These are phyloP conservation scores for Penicillium goetzii DNA, from an alignment of 495 filamentous ascomycete species.

Conservation along the genomic window DNA sequence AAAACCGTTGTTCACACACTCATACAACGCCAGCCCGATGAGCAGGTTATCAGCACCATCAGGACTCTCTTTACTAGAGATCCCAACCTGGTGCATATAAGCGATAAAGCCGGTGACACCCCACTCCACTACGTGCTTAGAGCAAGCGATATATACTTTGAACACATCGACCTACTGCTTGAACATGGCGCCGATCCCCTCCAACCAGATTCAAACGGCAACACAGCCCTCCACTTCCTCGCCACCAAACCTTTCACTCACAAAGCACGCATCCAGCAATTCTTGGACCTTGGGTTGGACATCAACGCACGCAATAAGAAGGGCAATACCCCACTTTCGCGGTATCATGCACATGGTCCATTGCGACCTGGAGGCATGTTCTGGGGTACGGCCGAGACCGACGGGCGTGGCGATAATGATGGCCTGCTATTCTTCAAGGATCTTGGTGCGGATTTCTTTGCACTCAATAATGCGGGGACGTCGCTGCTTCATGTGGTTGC, in stretches of 20 bases:
- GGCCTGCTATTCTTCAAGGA: conserved; percentile 7
- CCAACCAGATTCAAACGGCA: conserved; percentile 22
- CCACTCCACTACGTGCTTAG: conserved; percentile 16
- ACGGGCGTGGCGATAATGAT: background rate
- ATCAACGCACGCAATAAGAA: conserved; percentile 23
- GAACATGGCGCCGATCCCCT: conserved; percentile 21
- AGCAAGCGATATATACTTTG: background rate
- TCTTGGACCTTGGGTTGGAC: conserved; percentile 15
- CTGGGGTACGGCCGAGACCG: background rate
- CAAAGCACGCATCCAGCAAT: conserved; percentile 10
- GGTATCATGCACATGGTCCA: background rate
- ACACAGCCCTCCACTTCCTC: conserved; percentile 28
- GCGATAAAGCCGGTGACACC: conserved; percentile 9
- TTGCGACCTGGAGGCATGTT: background rate
- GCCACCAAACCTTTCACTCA: background rate
- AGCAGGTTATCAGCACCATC: background rate
- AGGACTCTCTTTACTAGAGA: background rate
- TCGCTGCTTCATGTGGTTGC: conserved; percentile 39
- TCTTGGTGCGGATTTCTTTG: conserved; percentile 32
- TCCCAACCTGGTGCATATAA: conserved; percentile 7
- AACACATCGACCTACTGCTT: conserved; percentile 17
- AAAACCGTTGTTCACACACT: background rate
- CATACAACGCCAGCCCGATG: background rate
- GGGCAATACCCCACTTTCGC: conserved; percentile 19
- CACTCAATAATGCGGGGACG: conserved; percentile 30